Percentiles rank a stretch among this genome's conserved stretches.
These are phyloP conservation scores for Erucastrum elatum DNA, from an alignment of 345 rosid species.

Conservation along the genomic window DNA sequence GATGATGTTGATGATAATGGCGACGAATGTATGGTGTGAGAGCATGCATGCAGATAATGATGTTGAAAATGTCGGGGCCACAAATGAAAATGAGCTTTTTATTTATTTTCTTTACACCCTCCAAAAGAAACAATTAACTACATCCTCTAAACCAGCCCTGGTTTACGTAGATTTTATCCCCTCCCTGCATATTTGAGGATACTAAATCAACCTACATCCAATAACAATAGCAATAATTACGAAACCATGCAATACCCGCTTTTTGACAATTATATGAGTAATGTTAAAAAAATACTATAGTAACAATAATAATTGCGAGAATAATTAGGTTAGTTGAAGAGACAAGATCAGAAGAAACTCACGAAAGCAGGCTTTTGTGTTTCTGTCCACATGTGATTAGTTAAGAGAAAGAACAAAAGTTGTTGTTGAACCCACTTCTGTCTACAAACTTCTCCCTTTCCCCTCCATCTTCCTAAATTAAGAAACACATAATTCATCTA, in stretches of 20 bases:
- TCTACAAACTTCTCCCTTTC: slow-evolving; percentile 49
- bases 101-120: slow-evolving; percentile 2
- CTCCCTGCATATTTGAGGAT: slow-evolving; percentile 23
- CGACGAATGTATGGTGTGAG: not conserved
- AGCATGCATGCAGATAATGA: slow-evolving; percentile 2
- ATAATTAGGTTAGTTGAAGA: slow-evolving; percentile 25
- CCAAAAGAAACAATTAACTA: slow-evolving; percentile 17
- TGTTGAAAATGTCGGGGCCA: not conserved
- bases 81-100: not conserved
- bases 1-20: slow-evolving; percentile 10
- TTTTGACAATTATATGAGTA: slow-evolving; percentile 5
- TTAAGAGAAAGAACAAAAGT: slow-evolving; percentile 58
- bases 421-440: slow-evolving; percentile 48
- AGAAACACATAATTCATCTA: slow-evolving; percentile 7
- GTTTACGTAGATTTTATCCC: slow-evolving; percentile 25
- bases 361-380: slow-evolving; percentile 36
- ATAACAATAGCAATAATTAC: slow-evolving; percentile 4
- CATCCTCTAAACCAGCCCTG: slow-evolving; percentile 1
- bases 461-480: slow-evolving; percentile 50
- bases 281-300: not conserved
- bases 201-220: slow-evolving; percentile 13
- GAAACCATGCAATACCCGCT: not conserved
- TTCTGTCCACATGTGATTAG: slow-evolving; percentile 33
- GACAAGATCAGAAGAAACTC: slow-evolving; percentile 29
- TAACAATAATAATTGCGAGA: not conserved